Base-by-base conservation (phyloP, 352 stramenopile species). In the Pythium vanterpoolii region DNA sequence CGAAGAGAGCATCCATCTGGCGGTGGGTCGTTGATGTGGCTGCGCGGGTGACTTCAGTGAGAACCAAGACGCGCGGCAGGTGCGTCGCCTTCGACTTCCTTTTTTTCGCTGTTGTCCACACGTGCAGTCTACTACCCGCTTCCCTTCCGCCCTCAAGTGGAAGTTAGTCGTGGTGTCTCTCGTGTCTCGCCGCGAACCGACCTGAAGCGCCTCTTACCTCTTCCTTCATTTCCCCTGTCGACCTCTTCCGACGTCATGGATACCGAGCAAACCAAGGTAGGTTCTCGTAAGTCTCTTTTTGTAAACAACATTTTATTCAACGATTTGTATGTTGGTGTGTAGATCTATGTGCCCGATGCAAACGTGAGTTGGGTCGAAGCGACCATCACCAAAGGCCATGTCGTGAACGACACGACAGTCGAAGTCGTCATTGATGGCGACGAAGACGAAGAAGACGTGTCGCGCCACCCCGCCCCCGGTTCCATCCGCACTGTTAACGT, bases 311-410 rank as follows among this genome's bases (percentile, higher is more conserved):
- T 40, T 58, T n/a, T 40, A n/a, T 24, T n/a, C 19, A 23, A 39
- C 30, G 18, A 47, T 26, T 34, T 24, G 16, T 18, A n/a, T 49
- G 16, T 51, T 38, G 33, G 21, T 42, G n/a, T 52, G 27, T 72
- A 95, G 83, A 77, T 95, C 52, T 95, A 95, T 73, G 83, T 95
- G 45, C 81, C 80, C 6, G 83, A 95, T 66, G 50, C 68, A 33
- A 73, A 86, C 44, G 83, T 95, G 55, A 85, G 73, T 44, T 95
- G 84, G 83, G 83, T 93, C 44, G 80, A 90, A 57, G 86, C 82
- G 52, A 82, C 76, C 48, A 91, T 95, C 62, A 88, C 85, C 34
- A 92, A 91, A 57, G 77, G 79, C 66, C 79, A 90, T 49, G 68
- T 88, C 19, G 73, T 89, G n/a, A 89, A 86, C 65, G 78, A 90